Evolutionary conservation across 331 rosid genomes (phyloP).

Genomic region (Cydonia oblonga): DNA sequence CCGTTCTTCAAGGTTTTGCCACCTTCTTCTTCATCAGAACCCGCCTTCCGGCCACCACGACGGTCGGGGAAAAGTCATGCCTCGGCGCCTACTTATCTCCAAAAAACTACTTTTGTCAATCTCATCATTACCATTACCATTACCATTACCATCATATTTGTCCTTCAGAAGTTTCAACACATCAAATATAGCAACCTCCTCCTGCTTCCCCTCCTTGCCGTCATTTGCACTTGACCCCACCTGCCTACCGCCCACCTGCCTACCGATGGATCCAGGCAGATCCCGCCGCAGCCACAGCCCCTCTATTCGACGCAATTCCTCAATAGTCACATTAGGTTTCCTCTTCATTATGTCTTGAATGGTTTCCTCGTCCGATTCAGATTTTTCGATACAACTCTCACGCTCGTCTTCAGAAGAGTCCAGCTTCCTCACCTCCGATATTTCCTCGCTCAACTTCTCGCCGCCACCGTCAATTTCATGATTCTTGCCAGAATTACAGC

Average conservation of each 20-base stretch:
- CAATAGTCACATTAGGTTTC: not conserved
- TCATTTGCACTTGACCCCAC: not conserved
- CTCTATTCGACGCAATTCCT: not conserved
- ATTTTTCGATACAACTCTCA: not conserved
- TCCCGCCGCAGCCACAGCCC: not conserved
- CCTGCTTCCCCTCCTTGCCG: not conserved
- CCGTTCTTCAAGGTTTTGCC: not conserved
- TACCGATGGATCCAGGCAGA: conserved; percentile 13
- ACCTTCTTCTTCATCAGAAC: not conserved
- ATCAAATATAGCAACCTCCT: conserved; percentile 1
- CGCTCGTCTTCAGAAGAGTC: not conserved
- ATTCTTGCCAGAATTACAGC: not conserved
- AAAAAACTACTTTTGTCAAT: not conserved
- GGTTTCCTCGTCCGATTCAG: not conserved
- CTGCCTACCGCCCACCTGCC: not conserved
- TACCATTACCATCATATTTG: too few relatives aligned
- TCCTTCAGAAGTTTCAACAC: conserved; percentile 4
- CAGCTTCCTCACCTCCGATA: not conserved
- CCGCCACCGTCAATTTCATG: not conserved
- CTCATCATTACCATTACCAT: not conserved
- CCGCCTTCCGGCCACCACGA: conserved; percentile 12
- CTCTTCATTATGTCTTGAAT: not conserved
- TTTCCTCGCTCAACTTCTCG: not conserved
- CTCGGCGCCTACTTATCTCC: conserved; percentile 9
- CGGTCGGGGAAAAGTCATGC: conserved; percentile 30